phyloP scores from a whole-genome alignment of 2,329 filamentous ascomycete species.

The Aspergillus tamarii region DNA sequence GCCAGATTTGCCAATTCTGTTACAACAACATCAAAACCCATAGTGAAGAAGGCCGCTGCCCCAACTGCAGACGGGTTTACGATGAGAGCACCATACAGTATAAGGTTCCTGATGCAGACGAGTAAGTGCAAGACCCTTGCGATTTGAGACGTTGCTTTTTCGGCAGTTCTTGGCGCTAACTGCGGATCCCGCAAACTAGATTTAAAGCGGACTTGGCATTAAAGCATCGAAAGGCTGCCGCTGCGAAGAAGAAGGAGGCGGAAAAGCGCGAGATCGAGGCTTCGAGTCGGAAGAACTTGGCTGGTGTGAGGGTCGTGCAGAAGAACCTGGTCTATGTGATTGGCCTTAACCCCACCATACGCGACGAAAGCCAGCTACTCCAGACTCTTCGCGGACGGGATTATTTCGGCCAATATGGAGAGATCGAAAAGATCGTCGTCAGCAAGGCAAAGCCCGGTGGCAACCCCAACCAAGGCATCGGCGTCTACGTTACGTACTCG shows the following conservation, averaged over 20 bases:
- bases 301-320: conserved; percentile 92
- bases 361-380: conserved; percentile 82
- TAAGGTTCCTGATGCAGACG: conserved; percentile 92
- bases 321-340: conserved; percentile 99
- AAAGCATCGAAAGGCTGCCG: conserved; percentile 91
- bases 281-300: conserved; percentile 91
- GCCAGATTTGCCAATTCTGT: conserved; percentile 97
- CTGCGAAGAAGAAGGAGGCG: conserved; percentile 86
- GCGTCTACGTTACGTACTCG: conserved; percentile 98
- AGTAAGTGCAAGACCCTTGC: conserved; percentile 63
- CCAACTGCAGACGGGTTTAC: conserved; percentile 93
- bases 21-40: conserved; percentile 99
- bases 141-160: conserved; percentile 2
- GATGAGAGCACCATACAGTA: conserved; percentile 97
- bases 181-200: conserved; percentile 32
- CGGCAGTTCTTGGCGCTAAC: conserved; percentile 27
- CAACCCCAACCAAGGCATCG: conserved; percentile 77
- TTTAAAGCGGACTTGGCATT: conserved; percentile 55
- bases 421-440: conserved; percentile 98
- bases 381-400: conserved; percentile 87
- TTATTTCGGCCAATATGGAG: conserved; percentile 98
- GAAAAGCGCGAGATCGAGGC: conserved; percentile 97
- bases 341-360: conserved; percentile 85
- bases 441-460: conserved; percentile 85
- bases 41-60: conserved; percentile 88